phyloP scores from a whole-genome alignment of 306 rosid genomes.

The Arachis hypogaea region DNA sequence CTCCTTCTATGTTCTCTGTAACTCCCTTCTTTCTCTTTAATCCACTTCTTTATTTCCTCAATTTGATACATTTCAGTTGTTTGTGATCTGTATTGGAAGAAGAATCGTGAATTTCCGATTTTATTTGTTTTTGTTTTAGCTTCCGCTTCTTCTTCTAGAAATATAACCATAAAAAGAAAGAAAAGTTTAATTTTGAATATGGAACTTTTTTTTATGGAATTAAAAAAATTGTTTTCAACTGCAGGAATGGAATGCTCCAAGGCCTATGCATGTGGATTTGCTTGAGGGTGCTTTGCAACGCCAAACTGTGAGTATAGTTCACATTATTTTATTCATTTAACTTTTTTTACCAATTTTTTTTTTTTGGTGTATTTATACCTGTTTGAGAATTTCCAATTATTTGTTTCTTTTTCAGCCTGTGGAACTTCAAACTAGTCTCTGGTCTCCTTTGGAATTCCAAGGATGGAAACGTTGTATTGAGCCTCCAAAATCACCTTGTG shows the following conservation, averaged over 20 bases:
- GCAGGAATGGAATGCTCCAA: conserved; percentile 91
- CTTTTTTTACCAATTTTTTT: neutral
- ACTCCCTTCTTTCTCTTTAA: conserved; percentile 5
- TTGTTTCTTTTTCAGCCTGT: conserved; percentile 42
- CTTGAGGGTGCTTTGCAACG: conserved; percentile 74
- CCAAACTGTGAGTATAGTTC: conserved; percentile 50
- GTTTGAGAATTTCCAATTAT: conserved; percentile 2
- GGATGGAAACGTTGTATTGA: conserved; percentile 76
- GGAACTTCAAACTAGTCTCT: conserved; percentile 58
- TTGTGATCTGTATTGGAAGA: neutral
- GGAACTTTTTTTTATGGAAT: neutral
- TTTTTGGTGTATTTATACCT: neutral
- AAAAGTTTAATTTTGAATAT: neutral
- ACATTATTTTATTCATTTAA: conserved; percentile 23
- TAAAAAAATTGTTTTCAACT: conserved; percentile 18
- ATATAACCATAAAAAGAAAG: neutral
- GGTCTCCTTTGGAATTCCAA: conserved; percentile 75
- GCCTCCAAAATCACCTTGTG: conserved; percentile 58
- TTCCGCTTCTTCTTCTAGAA: neutral
- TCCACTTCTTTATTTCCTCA: neutral
- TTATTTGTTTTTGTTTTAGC: neutral
- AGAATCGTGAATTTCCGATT: neutral
- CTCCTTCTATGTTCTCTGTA: conserved; percentile 80
- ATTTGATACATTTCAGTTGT: neutral
- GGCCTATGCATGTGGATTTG: conserved; percentile 74